Evolutionary conservation across 2,329 filamentous ascomycete species (phyloP).

Genomic region (Aspergillus fumigatiaffinis): DNA sequence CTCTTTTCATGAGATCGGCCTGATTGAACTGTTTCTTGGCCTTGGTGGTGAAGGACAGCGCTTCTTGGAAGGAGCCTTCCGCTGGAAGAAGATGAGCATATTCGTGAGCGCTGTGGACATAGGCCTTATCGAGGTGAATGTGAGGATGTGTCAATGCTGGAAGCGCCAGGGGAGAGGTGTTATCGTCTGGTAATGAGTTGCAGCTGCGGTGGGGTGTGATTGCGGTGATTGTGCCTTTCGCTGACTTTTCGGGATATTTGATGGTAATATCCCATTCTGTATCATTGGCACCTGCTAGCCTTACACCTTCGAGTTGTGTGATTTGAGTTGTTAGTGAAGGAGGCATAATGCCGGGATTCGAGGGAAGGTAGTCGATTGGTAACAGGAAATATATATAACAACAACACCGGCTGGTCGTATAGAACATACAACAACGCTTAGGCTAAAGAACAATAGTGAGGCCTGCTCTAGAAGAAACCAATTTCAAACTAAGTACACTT

Average conservation of each 20-base stretch:
- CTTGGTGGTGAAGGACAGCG: slow-evolving; percentile 53
- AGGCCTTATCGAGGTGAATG: slow-evolving; percentile 61
- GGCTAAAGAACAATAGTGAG: not conserved
- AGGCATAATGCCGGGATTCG: slow-evolving; percentile 5
- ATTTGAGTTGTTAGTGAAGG: slow-evolving; percentile 12
- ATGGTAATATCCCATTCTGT: slow-evolving; percentile 32
- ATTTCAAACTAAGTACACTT: not conserved
- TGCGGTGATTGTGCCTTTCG: slow-evolving; percentile 22
- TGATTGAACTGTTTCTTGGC: slow-evolving; percentile 62
- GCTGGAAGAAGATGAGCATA: slow-evolving; percentile 59
- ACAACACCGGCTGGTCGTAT: too few relatives aligned
- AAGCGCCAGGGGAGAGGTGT: slow-evolving; percentile 32
- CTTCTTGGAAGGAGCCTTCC: slow-evolving; percentile 61
- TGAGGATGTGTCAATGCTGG: slow-evolving; percentile 67
- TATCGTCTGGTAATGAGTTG: slow-evolving; percentile 2
- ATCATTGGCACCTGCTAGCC: slow-evolving; percentile 23
- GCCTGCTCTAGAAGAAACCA: not conserved
- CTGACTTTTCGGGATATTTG: slow-evolving; percentile 5
- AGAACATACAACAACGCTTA: not conserved
- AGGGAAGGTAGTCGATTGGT: not conserved
- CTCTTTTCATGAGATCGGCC: slow-evolving; percentile 61
- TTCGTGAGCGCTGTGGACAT: slow-evolving; percentile 32
- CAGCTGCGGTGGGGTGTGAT: slow-evolving; percentile 16
- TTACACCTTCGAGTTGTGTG: slow-evolving; percentile 22
- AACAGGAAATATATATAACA: too few relatives aligned